These are phyloP conservation scores for Penicillium chermesinum DNA, from an alignment of 495 filamentous ascomycete species.

Conservation along the genomic window DNA sequence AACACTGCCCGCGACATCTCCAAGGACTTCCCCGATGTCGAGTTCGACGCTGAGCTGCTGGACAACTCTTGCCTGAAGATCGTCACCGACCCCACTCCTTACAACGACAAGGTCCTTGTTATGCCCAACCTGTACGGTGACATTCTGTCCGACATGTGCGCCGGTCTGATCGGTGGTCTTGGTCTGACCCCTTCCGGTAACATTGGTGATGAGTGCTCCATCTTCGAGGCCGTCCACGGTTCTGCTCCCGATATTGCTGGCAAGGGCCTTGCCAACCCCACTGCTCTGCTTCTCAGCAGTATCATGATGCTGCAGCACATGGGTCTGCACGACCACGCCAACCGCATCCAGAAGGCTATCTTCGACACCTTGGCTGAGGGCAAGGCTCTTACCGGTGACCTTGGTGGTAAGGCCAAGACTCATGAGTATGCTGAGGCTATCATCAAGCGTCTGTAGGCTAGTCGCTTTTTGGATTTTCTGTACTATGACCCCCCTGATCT, in stretches of 20 bases:
- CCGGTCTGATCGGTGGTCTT: slow-evolving; percentile 94
- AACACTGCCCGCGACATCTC: slow-evolving; percentile 73
- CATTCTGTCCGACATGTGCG: slow-evolving; percentile 99
- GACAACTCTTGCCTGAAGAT: slow-evolving; percentile 99
- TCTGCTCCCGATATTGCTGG: slow-evolving; percentile 97
- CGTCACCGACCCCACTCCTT: slow-evolving; percentile 85
- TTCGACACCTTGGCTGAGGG: slow-evolving; percentile 93
- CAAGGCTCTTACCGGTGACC: slow-evolving; percentile 47
- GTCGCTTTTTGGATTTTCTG: slow-evolving; percentile 24
- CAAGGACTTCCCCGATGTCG: slow-evolving; percentile 89
- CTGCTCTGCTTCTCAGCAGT: slow-evolving; percentile 80
- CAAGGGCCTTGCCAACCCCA: slow-evolving; percentile 92
- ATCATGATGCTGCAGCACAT: slow-evolving; percentile 99
- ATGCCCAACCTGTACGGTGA: slow-evolving; percentile 99
- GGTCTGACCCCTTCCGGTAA: slow-evolving; percentile 96
- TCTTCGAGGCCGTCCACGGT: slow-evolving; percentile 99
- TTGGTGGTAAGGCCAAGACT: neutral
- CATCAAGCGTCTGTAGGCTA: slow-evolving; percentile 69
- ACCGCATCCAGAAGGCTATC: slow-evolving; percentile 86
- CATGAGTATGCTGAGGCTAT: slow-evolving; percentile 80
- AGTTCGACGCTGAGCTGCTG: slow-evolving; percentile 94
- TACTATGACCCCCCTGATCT: slow-evolving; percentile 38
- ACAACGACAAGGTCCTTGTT: slow-evolving; percentile 98
- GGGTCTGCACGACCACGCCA: slow-evolving; percentile 78
- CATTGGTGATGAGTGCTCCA: slow-evolving; percentile 97